These are phyloP conservation scores for Boletus sensibilis DNA, from an alignment of 768 basidiomycete genomes.

Conservation along the genomic window DNA sequence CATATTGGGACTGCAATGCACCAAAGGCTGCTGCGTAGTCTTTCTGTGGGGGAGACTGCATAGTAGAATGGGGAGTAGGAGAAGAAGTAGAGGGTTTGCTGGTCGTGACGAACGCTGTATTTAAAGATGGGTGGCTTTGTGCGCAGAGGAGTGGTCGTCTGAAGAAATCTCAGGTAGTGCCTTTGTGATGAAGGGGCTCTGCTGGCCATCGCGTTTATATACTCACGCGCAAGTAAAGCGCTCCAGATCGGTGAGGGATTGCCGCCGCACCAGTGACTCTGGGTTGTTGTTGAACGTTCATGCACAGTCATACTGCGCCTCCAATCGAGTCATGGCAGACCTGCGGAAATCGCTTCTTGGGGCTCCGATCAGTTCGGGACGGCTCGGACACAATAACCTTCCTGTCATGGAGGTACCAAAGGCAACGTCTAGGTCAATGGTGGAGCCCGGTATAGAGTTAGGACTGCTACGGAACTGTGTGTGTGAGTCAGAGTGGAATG, in stretches of 20 bases:
- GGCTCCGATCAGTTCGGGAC: background rate
- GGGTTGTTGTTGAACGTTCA: background rate
- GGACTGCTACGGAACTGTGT: background rate
- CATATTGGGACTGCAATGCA: constrained; percentile 21
- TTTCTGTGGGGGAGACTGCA: constrained; percentile 14
- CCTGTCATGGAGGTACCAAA: background rate
- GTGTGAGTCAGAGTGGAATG: background rate
- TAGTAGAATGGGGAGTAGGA: background rate
- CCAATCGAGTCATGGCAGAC: constrained; percentile 1
- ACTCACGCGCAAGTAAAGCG: too few relatives aligned
- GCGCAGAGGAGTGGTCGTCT: background rate
- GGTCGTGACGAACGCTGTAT: background rate
- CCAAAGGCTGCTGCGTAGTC: constrained; percentile 26
- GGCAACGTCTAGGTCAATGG: background rate
- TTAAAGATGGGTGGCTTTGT: background rate
- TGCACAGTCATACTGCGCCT: background rate
- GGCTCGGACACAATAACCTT: background rate
- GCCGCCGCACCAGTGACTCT: background rate
- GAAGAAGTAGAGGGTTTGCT: background rate
- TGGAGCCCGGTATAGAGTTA: background rate
- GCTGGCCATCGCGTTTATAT: constrained; percentile 3
- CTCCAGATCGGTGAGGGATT: background rate
- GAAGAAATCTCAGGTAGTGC: background rate
- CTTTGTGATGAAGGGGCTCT: background rate
- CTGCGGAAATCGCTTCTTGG: background rate